These are phyloP conservation scores for Cutaneotrichosporon spelunceum DNA, from an alignment of 1,284 basidiomycete species.

Conservation along the genomic window DNA sequence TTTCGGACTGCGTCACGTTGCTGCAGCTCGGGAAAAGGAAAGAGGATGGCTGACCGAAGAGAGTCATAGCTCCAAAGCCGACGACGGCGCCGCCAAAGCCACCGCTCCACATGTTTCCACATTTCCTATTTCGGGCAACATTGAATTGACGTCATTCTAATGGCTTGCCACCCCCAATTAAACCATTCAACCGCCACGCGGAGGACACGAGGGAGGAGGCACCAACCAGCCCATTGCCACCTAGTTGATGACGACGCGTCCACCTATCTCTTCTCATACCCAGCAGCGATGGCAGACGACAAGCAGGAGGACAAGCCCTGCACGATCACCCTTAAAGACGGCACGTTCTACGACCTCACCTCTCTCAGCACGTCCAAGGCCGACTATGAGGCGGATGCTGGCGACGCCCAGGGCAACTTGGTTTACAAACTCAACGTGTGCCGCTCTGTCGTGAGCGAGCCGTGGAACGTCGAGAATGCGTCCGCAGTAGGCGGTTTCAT, in stretches of 20 bases:
- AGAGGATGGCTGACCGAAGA: no score
- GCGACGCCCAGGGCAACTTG: constrained; percentile 13
- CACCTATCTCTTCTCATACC: neutral
- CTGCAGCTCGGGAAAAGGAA: no score
- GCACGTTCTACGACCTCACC: constrained; percentile 49
- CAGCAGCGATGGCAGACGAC: constrained; percentile 6
- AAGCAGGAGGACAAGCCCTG: constrained; percentile 22
- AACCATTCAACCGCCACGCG: no score
- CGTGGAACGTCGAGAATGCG: constrained; percentile 45
- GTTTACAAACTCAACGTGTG: constrained; percentile 50
- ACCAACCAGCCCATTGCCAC: no score
- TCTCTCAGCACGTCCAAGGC: constrained; percentile 33
- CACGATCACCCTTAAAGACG: constrained; percentile 44
- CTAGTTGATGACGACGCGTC: neutral
- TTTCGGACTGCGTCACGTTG: no score
- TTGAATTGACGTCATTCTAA: no score
- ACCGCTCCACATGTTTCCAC: no score
- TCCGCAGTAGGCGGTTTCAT: constrained; percentile 44
- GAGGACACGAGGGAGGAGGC: no score
- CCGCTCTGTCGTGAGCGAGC: constrained; percentile 43
- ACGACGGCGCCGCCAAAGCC: no score
- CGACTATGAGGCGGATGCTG: constrained; percentile 40
- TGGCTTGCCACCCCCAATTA: no score
- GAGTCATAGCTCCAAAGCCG: no score
- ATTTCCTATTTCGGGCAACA: no score